Percentiles rank a stretch among this genome's conserved stretches.
phyloP scores from a whole-genome alignment of 192 early-diverging fungal genomes.

The Podila horticola region DNA sequence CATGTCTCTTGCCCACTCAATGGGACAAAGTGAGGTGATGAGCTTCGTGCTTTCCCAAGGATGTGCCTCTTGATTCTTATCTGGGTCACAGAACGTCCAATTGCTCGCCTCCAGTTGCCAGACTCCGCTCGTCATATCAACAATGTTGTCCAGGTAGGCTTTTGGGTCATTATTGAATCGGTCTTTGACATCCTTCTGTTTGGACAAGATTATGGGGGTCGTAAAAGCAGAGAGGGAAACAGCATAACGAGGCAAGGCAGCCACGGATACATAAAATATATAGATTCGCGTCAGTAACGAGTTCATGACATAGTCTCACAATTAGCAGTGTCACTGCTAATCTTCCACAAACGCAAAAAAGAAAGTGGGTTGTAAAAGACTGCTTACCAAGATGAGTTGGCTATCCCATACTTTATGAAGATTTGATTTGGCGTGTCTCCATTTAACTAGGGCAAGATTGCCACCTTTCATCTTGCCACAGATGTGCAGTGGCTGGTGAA shows the following conservation, averaged over 20 bases:
- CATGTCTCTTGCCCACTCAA: constrained; percentile 46
- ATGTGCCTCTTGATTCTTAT: constrained; percentile 15
- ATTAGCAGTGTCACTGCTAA: too few relatives aligned
- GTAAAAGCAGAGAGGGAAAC: background rate
- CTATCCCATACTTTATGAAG: constrained; percentile 54
- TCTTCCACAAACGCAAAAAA: too few relatives aligned
- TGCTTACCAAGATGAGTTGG: constrained; percentile 41
- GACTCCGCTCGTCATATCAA: constrained; percentile 23
- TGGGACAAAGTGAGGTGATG: constrained; percentile 41
- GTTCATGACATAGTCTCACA: too few relatives aligned
- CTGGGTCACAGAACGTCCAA: constrained; percentile 35
- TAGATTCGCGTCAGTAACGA: too few relatives aligned
- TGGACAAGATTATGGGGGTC: background rate
- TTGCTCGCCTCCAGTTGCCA: constrained; percentile 38
- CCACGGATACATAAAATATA: background rate
- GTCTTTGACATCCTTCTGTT: constrained; percentile 47
- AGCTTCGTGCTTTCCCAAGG: constrained; percentile 22
- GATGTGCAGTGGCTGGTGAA: constrained; percentile 57
- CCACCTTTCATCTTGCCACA: constrained; percentile 34
- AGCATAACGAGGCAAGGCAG: background rate
- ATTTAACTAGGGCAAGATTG: constrained; percentile 26
- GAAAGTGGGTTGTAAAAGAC: background rate
- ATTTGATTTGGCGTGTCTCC: constrained; percentile 41
- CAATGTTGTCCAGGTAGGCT: constrained; percentile 34
- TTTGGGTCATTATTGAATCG: constrained; percentile 44